phyloP scores from a whole-genome alignment of 208 protist species.

The Trichomonas gallinae region DNA sequence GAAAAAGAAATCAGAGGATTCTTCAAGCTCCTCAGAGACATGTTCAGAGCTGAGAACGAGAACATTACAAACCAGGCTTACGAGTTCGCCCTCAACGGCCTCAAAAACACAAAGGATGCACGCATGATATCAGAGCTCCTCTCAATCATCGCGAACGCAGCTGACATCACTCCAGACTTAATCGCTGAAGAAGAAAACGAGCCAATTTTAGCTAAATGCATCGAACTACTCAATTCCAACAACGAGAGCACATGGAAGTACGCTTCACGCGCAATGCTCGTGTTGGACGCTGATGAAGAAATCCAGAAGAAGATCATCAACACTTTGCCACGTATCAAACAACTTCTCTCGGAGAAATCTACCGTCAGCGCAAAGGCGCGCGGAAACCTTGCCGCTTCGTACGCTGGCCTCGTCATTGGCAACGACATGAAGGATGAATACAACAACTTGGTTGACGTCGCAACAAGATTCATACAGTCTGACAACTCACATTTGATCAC shows the following conservation, averaged over 20 bases:
- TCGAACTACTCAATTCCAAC: background rate
- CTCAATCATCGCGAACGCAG: background rate
- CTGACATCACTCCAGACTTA: background rate
- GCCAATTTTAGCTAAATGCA: background rate
- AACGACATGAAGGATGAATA: background rate
- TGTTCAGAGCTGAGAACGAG: background rate
- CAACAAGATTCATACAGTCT: background rate
- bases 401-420: background rate
- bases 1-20: background rate
- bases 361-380: background rate
- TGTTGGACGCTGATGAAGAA: background rate
- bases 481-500: background rate
- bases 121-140: background rate
- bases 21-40: background rate
- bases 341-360: background rate
- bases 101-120: background rate
- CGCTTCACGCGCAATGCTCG: background rate
- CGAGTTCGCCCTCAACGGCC: background rate
- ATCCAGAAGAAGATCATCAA: background rate
- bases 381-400: background rate
- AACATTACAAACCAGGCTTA: background rate
- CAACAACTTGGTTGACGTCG: background rate
- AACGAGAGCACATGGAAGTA: background rate
- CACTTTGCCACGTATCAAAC: background rate
- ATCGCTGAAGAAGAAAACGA: background rate